These are phyloP conservation scores for Pleurotus tuoliensis DNA, from an alignment of 768 basidiomycete genomes.

Conservation along the genomic window DNA sequence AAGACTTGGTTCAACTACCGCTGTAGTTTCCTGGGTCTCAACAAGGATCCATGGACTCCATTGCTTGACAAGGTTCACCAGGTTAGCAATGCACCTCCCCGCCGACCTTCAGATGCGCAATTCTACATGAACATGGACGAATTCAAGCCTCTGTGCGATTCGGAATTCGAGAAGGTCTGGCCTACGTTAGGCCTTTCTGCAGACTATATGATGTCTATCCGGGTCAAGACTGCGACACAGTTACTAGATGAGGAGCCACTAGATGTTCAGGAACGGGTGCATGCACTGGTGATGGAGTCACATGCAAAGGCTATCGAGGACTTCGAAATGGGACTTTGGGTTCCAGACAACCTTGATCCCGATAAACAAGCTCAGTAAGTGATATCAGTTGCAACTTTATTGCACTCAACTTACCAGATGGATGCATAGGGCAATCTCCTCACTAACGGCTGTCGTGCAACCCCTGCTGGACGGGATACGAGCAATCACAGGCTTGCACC, in stretches of 20 bases:
- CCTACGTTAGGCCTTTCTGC: neutral
- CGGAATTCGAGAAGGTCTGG: neutral
- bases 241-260: neutral
- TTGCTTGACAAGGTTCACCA: neutral
- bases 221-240: neutral
- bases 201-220: neutral
- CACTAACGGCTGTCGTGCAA: neutral
- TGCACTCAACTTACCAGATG: neutral
- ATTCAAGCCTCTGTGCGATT: neutral
- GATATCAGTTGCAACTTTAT: neutral
- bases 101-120: neutral
- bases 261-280: neutral
- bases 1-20: conserved; percentile 1
- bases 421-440: neutral
- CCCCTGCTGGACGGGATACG: neutral
- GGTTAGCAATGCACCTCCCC: neutral
- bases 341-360: neutral
- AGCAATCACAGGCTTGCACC: neutral
- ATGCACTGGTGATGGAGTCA: neutral
- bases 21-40: neutral
- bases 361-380: neutral
- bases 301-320: neutral
- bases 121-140: neutral
- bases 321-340: neutral
- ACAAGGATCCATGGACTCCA: neutral